Base-by-base conservation (phyloP, 192 early-diverging fungal genomes). In the Coemansia sp. region DNA sequence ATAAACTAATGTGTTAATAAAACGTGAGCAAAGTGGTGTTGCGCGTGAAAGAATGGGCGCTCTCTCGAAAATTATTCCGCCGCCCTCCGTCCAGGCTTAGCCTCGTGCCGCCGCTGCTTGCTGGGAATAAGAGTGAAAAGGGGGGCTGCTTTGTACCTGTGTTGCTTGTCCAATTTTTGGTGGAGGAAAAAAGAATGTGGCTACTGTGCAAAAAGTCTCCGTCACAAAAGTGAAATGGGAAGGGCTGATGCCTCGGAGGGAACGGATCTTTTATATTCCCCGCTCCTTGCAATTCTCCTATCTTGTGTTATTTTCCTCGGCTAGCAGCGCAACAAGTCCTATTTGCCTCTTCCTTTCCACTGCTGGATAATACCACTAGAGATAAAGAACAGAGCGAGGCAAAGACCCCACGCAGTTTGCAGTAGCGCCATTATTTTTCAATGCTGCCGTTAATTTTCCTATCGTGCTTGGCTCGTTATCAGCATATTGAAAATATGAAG, bases 191-290 rank as follows among this genome's bases (percentile, higher is more conserved):
- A 35, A 10, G 5, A 35, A 35, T 7, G n/a, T n/a, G 34, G 34
- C 4, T 35, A 10, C 34, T 35, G 34, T n/a, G n/a, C n/a, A n/a
- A 10, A 43, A 43, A 43, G 40, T 43, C 40, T 43, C 40, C 40
- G 40, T 43, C 40, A 43, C 40, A 43, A 16, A 43, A 13, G 18
- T 1, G 15, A 4, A 42, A 13, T 42, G 16, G 26, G 7, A 37
- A 51, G 23, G 20, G n/a, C 33, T 15, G 34, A n/a, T 7, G 37
- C 43, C 25, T 43, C 63, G 49, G 69, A 48, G 70, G 48, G 23
- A 66, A 66, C 70, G 70, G 70, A 66, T 49, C n/a, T 37, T 62
- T 71, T 62, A 61, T 66, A 66, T 62, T 72, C 59, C 64, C 70
- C 70, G 70, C 69, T 15, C 20, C 20, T 26, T 20, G 7, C 37